Conservation (phyloP, 2,329 filamentous ascomycete species). For the Cryphonectria japonica region DNA sequence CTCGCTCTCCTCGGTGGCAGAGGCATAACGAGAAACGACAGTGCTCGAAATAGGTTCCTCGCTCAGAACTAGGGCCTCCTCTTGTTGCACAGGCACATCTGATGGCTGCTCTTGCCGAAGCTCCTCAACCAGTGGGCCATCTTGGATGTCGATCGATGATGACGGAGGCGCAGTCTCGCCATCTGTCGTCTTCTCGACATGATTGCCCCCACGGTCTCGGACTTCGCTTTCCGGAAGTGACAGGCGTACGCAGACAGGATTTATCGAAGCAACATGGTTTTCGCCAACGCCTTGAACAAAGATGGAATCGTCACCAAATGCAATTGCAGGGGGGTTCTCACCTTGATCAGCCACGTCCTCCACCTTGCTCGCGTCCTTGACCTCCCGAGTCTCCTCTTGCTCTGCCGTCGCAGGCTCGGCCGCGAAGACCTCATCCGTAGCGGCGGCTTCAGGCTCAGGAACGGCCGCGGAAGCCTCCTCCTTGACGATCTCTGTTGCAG, state of each 20-base stretch:
- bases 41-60: neutral
- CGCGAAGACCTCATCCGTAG: slow-evolving; percentile 8
- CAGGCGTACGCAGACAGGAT: slow-evolving; percentile 27
- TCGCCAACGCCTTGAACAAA: slow-evolving; percentile 26
- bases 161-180: slow-evolving; percentile 19
- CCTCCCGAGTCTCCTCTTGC: slow-evolving; percentile 11
- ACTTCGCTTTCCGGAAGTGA: slow-evolving; percentile 15
- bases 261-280: slow-evolving; percentile 28
- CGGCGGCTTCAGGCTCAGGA: neutral
- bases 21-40: slow-evolving; percentile 1
- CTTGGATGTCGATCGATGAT: slow-evolving; percentile 12
- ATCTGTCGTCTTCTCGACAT: slow-evolving; percentile 18
- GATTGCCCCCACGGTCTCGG: slow-evolving; percentile 12
- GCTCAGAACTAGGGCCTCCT: neutral
- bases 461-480: slow-evolving; percentile 17
- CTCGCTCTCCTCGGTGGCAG: slow-evolving; percentile 5
- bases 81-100: neutral
- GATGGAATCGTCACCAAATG: slow-evolving; percentile 25
- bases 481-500: slow-evolving; percentile 11
- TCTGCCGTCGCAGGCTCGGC: slow-evolving; percentile 6
- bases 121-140: slow-evolving; percentile 7
- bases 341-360: slow-evolving; percentile 24
- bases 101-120: neutral
- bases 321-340: slow-evolving; percentile 27
- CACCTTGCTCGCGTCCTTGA: neutral